Conservation (phyloP, 768 basidiomycete genomes). For the Kwoniella europaea region DNA sequence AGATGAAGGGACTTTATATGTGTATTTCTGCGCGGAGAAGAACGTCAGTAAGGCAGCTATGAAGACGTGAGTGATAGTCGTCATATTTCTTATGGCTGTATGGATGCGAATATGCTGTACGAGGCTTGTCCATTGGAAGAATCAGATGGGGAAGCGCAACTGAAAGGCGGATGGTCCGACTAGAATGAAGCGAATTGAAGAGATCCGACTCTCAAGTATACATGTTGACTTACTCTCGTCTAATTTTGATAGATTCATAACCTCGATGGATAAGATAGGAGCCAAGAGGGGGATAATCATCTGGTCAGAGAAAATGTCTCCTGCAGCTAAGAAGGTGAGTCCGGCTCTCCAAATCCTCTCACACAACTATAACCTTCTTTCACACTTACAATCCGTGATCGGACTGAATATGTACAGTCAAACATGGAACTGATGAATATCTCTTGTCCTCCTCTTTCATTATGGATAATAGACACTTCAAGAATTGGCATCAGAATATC, state of each 20-base stretch:
- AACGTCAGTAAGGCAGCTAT: slow-evolving; percentile 97
- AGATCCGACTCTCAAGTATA: neutral
- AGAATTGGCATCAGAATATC: slow-evolving; percentile 83
- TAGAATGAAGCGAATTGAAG: no score
- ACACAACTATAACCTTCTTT: neutral
- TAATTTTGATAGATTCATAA: slow-evolving; percentile 68
- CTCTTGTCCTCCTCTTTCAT: slow-evolving; percentile 17
- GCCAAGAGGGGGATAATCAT: slow-evolving; percentile 92
- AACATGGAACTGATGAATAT: neutral
- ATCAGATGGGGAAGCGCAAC: no score
- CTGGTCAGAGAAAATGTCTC: slow-evolving; percentile 94
- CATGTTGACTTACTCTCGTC: neutral
- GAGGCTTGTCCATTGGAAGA: no score
- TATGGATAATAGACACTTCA: slow-evolving; percentile 73
- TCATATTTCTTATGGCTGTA: no score
- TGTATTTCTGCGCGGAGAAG: slow-evolving; percentile 94
- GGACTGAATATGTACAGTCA: neutral
- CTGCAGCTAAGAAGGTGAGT: slow-evolving; percentile 88
- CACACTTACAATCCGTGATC: no score
- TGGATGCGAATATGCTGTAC: no score
- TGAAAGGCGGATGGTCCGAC: no score
- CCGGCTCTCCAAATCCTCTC: no score
- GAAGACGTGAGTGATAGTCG: slow-evolving; percentile 74
- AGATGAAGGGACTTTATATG: slow-evolving; percentile 80
- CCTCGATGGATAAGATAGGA: slow-evolving; percentile 86